Conservation (phyloP, 805 yeast genomes). For the Candida awuae region DNA sequence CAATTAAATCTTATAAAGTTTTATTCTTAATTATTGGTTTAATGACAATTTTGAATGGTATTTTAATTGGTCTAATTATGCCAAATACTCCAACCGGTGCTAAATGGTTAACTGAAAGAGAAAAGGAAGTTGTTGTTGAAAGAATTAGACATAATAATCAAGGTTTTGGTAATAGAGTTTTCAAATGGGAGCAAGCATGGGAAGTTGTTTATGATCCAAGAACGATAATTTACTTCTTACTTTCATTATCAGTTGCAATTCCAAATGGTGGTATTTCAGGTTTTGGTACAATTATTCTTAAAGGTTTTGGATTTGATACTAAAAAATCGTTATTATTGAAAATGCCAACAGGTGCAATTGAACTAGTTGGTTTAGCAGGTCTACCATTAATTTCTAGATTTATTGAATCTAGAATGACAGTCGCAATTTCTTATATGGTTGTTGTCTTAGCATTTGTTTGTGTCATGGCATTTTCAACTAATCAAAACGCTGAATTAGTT, state of each 20-base stretch:
- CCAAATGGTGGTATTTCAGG: slow-evolving; percentile 13
- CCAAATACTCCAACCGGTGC: slow-evolving; percentile 48
- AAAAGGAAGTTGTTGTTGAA: slow-evolving; percentile 35
- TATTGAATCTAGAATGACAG: slow-evolving; percentile 2
- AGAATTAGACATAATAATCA: slow-evolving; percentile 29
- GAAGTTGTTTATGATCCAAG: slow-evolving; percentile 40
- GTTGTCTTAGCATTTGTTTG: slow-evolving; percentile 6
- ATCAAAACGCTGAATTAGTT: slow-evolving; percentile 6
- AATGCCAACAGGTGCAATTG: slow-evolving; percentile 32
- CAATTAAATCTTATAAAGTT: slow-evolving; percentile 35
- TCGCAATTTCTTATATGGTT: slow-evolving; percentile 7
- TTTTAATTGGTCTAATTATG: slow-evolving; percentile 30
- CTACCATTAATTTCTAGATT: slow-evolving; percentile 1
- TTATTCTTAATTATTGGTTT: slow-evolving; percentile 47
- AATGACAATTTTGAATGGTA: slow-evolving; percentile 33
- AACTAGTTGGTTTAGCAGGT: slow-evolving; percentile 23
- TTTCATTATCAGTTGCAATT: slow-evolving; percentile 23
- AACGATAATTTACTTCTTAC: slow-evolving; percentile 29
- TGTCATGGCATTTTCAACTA: slow-evolving; percentile 8
- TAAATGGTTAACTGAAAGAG: slow-evolving; percentile 31
- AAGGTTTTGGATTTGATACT: slow-evolving; percentile 10
- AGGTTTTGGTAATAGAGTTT: slow-evolving; percentile 32
- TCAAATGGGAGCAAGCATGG: slow-evolving; percentile 36
- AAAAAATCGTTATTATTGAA: slow-evolving; percentile 16
- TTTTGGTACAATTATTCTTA: slow-evolving; percentile 10